Evolutionary conservation across 805 yeast genomes (phyloP).

Genomic region (Candida coleopterorum): DNA sequence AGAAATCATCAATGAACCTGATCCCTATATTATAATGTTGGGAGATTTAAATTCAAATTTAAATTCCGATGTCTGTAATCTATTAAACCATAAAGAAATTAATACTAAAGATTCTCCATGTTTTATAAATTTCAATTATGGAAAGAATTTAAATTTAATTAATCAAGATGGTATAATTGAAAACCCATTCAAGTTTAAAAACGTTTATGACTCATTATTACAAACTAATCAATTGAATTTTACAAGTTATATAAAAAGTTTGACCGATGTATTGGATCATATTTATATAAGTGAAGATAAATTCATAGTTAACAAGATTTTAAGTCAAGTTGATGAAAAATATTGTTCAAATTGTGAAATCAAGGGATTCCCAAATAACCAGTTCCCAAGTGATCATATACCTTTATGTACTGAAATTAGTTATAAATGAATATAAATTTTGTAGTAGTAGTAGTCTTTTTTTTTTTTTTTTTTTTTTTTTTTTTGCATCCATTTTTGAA

Average conservation of each 20-base stretch:
- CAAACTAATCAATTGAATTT: constrained; percentile 13
- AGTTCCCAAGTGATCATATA: constrained; percentile 56
- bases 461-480: no score
- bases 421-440: constrained; percentile 6
- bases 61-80: constrained; percentile 45
- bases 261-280: constrained; percentile 53
- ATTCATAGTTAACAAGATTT: constrained; percentile 37
- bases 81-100: constrained; percentile 26
- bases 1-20: constrained; percentile 9
- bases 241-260: constrained; percentile 41
- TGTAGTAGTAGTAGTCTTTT: not conserved
- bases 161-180: constrained; percentile 7
- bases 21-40: constrained; percentile 36
- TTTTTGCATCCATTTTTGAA: constrained; percentile 3
- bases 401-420: constrained; percentile 29
- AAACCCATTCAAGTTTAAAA: constrained; percentile 14
- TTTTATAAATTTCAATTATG: constrained; percentile 14
- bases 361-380: constrained; percentile 49
- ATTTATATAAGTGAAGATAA: constrained; percentile 47
- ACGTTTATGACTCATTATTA: constrained; percentile 16
- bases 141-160: constrained; percentile 12
- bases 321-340: constrained; percentile 44
- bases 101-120: constrained; percentile 9
- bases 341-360: constrained; percentile 22
- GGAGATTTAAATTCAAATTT: constrained; percentile 58